Conservation (phyloP, 164 flowering plant species). For the Chloranthus sessilifolius region DNA sequence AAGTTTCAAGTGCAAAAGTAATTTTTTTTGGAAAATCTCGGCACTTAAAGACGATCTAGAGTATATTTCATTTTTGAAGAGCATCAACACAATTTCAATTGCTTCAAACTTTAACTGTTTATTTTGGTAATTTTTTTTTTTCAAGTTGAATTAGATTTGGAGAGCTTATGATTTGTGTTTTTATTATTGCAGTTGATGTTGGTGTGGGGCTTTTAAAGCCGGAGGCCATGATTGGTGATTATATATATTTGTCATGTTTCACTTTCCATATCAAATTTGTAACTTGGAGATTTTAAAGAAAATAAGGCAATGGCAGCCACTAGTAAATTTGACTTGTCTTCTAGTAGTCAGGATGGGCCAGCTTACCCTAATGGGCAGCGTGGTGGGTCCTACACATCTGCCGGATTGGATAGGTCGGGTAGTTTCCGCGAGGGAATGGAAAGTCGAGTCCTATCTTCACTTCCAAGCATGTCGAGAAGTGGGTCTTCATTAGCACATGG, state of each 20-base stretch:
- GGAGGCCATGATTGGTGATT: constrained; percentile 24
- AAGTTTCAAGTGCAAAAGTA: too few species aligned
- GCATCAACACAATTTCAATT: not conserved
- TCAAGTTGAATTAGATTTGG: not conserved
- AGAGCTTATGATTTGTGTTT: constrained; percentile 6
- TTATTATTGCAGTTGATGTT: too few species aligned
- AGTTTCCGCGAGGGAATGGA: constrained; percentile 72
- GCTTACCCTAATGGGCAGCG: constrained; percentile 52
- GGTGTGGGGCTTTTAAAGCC: too few species aligned
- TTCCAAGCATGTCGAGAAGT: constrained; percentile 32
- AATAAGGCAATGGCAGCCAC: constrained; percentile 60
- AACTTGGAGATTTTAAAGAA: constrained; percentile 23
- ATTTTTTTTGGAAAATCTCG: not conserved
- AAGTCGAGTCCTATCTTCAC: constrained; percentile 44
- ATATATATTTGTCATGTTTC: constrained; percentile 34
- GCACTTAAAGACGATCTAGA: not conserved
- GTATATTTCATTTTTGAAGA: not conserved
- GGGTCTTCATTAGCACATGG: constrained; percentile 37
- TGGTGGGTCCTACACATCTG: constrained; percentile 36
- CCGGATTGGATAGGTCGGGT: constrained; percentile 59
- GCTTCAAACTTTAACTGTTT: not conserved
- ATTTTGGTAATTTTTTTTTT: not conserved
- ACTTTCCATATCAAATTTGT: constrained; percentile 21
- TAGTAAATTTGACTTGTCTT: constrained; percentile 59
- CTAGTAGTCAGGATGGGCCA: constrained; percentile 73